Evolutionary conservation across 2,329 filamentous ascomycete genomes (phyloP).

Genomic region (Fusarium concolor): DNA sequence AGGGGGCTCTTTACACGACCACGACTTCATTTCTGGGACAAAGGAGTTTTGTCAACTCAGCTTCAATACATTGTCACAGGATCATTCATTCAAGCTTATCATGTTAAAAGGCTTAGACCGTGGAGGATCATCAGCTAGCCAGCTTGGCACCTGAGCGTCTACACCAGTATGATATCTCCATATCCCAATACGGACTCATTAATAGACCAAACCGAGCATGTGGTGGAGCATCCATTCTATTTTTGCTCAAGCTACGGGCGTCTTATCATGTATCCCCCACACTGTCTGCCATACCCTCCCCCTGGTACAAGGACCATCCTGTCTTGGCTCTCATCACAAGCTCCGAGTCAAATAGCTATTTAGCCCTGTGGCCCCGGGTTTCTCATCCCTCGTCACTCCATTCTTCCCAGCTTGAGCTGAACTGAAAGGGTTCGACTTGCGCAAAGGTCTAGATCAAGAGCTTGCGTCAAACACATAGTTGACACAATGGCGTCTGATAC

Average conservation of each 20-base stretch:
- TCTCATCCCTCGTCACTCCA: constrained; percentile 24
- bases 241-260: constrained; percentile 36
- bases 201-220: constrained; percentile 7
- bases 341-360: constrained; percentile 35
- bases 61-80: background rate
- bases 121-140: constrained; percentile 20
- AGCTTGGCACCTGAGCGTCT: constrained; percentile 23
- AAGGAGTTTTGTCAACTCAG: background rate
- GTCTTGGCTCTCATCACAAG: constrained; percentile 16
- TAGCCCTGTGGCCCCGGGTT: constrained; percentile 33
- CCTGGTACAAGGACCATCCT: constrained; percentile 16
- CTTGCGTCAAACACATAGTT: constrained; percentile 21
- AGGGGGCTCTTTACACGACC: constrained; percentile 2
- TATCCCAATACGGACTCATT: background rate
- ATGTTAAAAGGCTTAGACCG: background rate
- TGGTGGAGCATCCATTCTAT: constrained; percentile 23
- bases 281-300: constrained; percentile 38
- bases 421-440: constrained; percentile 12
- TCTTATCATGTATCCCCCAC: constrained; percentile 46
- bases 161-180: background rate
- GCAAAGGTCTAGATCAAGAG: constrained; percentile 19
- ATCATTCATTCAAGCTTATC: constrained; percentile 10
- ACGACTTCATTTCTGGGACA: constrained; percentile 12
- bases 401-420: constrained; percentile 27
- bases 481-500: constrained; percentile 42